These are phyloP conservation scores for Eucalyptus sp. DNA, from an alignment of 345 rosid species.

Conservation along the genomic window DNA sequence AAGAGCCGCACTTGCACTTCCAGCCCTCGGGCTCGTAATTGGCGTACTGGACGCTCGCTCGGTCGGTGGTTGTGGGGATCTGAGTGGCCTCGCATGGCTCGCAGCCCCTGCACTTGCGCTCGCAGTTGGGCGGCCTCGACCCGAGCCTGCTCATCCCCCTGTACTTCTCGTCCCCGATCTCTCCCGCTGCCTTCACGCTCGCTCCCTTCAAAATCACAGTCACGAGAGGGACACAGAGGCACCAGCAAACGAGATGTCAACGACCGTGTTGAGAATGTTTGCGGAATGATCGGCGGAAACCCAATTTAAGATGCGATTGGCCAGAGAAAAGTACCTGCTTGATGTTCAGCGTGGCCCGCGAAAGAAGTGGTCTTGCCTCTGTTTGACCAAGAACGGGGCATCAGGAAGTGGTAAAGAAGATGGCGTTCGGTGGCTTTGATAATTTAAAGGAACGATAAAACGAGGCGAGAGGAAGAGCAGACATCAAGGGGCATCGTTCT, in stretches of 20 bases:
- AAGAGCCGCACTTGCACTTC: constrained; percentile 28
- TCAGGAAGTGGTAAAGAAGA: not conserved
- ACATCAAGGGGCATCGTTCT: not conserved
- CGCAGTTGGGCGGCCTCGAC: constrained; percentile 17
- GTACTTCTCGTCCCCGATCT: not conserved
- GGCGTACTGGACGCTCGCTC: not conserved
- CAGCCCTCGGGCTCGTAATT: constrained; percentile 29
- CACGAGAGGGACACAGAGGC: not conserved
- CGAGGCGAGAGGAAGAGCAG: not conserved
- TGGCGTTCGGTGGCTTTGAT: not conserved
- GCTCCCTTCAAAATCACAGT: not conserved
- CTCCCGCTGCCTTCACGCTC: not conserved
- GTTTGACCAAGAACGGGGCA: not conserved
- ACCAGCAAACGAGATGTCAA: not conserved
- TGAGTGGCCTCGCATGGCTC: constrained; percentile 15
- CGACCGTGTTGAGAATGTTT: not conserved
- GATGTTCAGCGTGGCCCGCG: not conserved
- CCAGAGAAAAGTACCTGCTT: not conserved
- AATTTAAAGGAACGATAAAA: not conserved
- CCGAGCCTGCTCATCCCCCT: constrained; percentile 9
- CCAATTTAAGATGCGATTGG: not conserved
- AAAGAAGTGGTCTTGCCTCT: not conserved
- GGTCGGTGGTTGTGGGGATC: constrained; percentile 8
- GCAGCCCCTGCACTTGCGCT: constrained; percentile 5
- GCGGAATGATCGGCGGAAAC: not conserved